phyloP scores from a whole-genome alignment of 768 basidiomycete genomes.

The Candolleomyces aberdarensis region DNA sequence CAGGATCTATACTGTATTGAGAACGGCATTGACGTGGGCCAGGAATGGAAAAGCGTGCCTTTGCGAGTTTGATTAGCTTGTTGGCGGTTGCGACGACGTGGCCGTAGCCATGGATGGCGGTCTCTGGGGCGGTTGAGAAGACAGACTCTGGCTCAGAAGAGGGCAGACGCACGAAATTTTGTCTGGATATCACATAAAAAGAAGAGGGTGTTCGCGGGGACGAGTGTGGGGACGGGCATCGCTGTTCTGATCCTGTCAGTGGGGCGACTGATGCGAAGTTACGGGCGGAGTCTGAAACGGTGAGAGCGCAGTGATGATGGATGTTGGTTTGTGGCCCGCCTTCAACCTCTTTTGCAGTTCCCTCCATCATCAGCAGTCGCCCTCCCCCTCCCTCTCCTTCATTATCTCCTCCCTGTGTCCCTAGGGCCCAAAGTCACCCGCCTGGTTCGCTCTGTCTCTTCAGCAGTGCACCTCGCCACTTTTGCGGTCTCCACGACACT shows the following conservation, averaged over 20 bases:
- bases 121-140: constrained; percentile 15
- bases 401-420: not conserved
- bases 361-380: constrained; percentile 15
- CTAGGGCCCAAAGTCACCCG: not conserved
- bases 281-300: constrained; percentile 20
- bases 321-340: not conserved
- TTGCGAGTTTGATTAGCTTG: constrained; percentile 76
- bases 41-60: constrained; percentile 35
- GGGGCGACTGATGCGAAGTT: not conserved
- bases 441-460: constrained; percentile 7
- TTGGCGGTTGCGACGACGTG: constrained; percentile 64
- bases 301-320: constrained; percentile 5
- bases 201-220: constrained; percentile 50
- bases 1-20: constrained; percentile 41
- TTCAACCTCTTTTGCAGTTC: constrained; percentile 8
- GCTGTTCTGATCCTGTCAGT: not conserved
- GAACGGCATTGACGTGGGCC: not conserved
- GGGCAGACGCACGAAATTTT: constrained; percentile 55
- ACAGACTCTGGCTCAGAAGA: not conserved
- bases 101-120: constrained; percentile 67
- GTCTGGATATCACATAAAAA: constrained; percentile 85
- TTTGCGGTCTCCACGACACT: constrained; percentile 14
- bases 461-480: constrained; percentile 9
- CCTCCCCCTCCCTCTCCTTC: constrained; percentile 11
- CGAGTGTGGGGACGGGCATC: constrained; percentile 25